These are phyloP conservation scores for Fusarium sp. DNA, from an alignment of 2,329 filamentous ascomycete species.

Conservation along the genomic window DNA sequence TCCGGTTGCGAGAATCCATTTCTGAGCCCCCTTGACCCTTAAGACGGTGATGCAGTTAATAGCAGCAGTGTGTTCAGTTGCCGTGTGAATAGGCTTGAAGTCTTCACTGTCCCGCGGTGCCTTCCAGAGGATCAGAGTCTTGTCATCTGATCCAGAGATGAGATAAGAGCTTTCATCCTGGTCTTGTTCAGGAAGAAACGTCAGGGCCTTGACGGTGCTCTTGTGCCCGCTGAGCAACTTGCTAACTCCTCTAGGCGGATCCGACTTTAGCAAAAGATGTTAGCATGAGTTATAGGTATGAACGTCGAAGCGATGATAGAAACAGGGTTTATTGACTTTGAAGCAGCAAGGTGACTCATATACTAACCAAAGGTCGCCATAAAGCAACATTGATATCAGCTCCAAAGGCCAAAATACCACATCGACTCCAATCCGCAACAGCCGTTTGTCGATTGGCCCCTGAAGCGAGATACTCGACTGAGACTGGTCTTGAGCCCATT, in stretches of 20 bases:
- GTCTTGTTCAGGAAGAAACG: conserved; percentile 72
- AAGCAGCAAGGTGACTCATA: conserved; percentile 24
- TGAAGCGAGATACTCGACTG: conserved; percentile 72
- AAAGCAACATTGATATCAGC: conserved; percentile 89
- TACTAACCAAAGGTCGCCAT: conserved; percentile 82
- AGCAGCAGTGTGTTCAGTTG: conserved; percentile 75
- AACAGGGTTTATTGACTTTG: conserved; percentile 20
- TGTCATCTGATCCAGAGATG: conserved; percentile 85
- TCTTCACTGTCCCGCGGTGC: conserved; percentile 43
- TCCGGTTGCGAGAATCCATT: conserved; percentile 77
- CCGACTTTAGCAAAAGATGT: conserved; percentile 49
- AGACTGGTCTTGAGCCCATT: conserved; percentile 48
- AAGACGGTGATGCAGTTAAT: conserved; percentile 75
- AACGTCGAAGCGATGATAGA: not conserved
- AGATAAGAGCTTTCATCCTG: conserved; percentile 67
- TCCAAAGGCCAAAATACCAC: conserved; percentile 85
- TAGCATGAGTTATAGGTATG: conserved; percentile 2
- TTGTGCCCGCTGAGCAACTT: conserved; percentile 80
- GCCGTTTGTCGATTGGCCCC: conserved; percentile 92
- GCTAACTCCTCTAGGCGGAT: conserved; percentile 68
- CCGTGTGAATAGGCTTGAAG: conserved; percentile 63
- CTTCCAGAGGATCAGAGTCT: conserved; percentile 79
- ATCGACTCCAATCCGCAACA: conserved; percentile 86
- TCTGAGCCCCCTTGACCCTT: conserved; percentile 48
- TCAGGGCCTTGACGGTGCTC: conserved; percentile 84